These are phyloP conservation scores for Saturnispora dispora DNA, from an alignment of 805 yeast species.

Conservation along the genomic window DNA sequence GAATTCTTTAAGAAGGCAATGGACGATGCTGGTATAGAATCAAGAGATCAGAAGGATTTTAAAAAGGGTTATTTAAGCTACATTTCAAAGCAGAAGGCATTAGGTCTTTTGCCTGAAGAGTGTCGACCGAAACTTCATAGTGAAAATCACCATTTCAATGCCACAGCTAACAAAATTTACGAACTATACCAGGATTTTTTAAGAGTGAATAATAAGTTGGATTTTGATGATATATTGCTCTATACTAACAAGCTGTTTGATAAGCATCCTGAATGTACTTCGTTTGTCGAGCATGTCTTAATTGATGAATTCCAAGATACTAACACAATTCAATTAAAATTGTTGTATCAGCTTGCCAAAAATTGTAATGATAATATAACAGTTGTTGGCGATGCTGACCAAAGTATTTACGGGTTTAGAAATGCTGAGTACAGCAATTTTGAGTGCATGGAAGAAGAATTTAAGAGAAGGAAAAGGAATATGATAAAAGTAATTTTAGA, in stretches of 20 bases:
- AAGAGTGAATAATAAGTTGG: conserved; percentile 38
- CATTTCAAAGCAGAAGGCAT: conserved; percentile 50
- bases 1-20: conserved; percentile 31
- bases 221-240: conserved; percentile 78
- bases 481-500: conserved; percentile 36
- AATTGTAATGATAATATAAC: conserved; percentile 52
- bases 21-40: conserved; percentile 7
- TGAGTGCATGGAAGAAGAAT: conserved; percentile 39
- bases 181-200: conserved; percentile 44
- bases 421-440: conserved; percentile 70
- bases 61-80: conserved; percentile 23
- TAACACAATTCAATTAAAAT: conserved; percentile 60
- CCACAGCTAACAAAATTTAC: conserved; percentile 31
- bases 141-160: background rate
- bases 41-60: conserved; percentile 8
- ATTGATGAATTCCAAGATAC: conserved; percentile 97
- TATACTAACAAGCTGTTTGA: conserved; percentile 41
- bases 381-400: conserved; percentile 95
- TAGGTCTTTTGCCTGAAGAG: conserved; percentile 37
- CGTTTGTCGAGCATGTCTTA: conserved; percentile 55
- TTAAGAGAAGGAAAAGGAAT: conserved; percentile 11
- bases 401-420: conserved; percentile 83
- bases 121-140: conserved; percentile 1
- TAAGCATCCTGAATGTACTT: conserved; percentile 35
- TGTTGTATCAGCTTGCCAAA: conserved; percentile 46